Evolutionary conservation across 108 stramenopile species (phyloP), one percentile per base, ranked within the genome.

Genomic region (Fistulifera solaris): DNA sequence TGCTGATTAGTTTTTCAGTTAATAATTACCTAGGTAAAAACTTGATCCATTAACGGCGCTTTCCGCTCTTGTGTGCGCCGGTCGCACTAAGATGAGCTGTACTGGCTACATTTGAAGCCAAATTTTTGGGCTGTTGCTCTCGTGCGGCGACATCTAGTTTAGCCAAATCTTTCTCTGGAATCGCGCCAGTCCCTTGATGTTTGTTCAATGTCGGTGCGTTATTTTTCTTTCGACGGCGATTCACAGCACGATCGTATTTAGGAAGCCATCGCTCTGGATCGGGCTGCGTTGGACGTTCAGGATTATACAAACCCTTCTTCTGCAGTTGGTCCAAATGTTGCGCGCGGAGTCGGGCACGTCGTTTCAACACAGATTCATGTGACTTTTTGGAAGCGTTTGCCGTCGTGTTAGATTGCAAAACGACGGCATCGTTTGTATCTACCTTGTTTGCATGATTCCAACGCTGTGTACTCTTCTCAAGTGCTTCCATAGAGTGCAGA

Each of bases 191-290:
- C 35, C 85, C 89, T 62, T 87, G 86, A 40, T 81, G 80, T 31
- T 76, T 68, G 59, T 70, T 64, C 28, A 71, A 60, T 8, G 16
- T 5, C 11, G 16, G 44, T 38, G 67, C 58, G 22, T 67, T 47
- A 21, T 74, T 66, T 41, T 71, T 70, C 44, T 78, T 61, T 25
- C 89, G 78, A 40, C 87, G 67, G 44, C 87, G 79, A 56, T 80
- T 81, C 58, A 83, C 80, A 14, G 78, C 81, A 56, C 96, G 67
- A 66, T 94, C 94, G 56, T 80, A 80, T 60, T 94, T 90, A 22
- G 94, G 89, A 17, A 97, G 78, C 96, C 96, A 97, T 39, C 96
- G 87, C 70, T 97, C 96, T 16, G 96, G 94, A 75, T 97, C 86
- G 4, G 96, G 96, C 61, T 77, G 75, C 28, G 73, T 59, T 14